Conservation (phyloP, 768 basidiomycete genomes). For the Russula abietina region DNA sequence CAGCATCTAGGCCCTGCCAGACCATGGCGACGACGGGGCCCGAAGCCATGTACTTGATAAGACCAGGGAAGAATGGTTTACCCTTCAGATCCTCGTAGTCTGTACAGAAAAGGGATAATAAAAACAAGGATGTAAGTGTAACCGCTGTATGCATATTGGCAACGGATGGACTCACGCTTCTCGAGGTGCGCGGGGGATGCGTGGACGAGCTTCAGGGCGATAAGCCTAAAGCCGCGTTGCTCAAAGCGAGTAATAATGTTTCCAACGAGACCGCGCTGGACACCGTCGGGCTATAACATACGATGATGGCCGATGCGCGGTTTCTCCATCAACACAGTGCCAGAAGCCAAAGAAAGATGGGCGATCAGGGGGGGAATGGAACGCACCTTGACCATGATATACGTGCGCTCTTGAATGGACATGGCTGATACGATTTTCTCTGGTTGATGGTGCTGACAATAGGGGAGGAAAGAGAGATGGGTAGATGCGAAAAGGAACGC, state of each 20-base stretch:
- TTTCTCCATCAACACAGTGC: constrained; percentile 8
- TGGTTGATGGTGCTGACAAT: constrained; percentile 25
- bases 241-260: constrained; percentile 96
- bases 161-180: constrained; percentile 50
- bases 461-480: constrained; percentile 29
- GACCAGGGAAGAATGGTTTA: constrained; percentile 93
- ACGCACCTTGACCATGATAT: constrained; percentile 97
- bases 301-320: constrained; percentile 8
- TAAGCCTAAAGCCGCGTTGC: constrained; percentile 96
- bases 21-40: constrained; percentile 96
- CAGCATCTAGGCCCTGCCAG: constrained; percentile 90
- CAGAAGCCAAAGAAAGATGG: not conserved
- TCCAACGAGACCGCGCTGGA: constrained; percentile 92
- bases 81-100: constrained; percentile 95
- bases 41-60: constrained; percentile 93
- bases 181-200: constrained; percentile 82
- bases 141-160: not conserved
- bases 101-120: constrained; percentile 30
- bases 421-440: constrained; percentile 36
- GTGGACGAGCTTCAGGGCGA: constrained; percentile 86
- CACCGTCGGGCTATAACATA: constrained; percentile 82
- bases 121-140: not conserved
- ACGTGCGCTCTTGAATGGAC: constrained; percentile 83
- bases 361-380: not conserved
- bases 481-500: constrained; percentile 23